Evolutionary conservation across 768 basidiomycete genomes (phyloP).

Genomic region (Trametes villosa): DNA sequence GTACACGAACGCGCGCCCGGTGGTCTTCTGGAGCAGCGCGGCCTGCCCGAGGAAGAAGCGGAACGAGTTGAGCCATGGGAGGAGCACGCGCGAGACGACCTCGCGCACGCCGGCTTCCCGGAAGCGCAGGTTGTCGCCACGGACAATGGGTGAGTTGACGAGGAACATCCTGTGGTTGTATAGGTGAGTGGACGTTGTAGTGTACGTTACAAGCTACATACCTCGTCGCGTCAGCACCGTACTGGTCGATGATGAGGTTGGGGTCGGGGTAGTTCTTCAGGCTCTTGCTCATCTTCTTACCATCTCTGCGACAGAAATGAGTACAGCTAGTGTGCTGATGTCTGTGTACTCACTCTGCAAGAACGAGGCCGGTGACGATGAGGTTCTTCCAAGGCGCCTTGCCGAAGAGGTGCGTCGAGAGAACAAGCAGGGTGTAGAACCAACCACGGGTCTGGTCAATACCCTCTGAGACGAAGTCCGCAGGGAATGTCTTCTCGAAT

Average conservation of each 20-base stretch:
- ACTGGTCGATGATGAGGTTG: slow-evolving; percentile 83
- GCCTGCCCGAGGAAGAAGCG: slow-evolving; percentile 99
- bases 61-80: slow-evolving; percentile 98
- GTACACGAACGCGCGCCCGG: slow-evolving; percentile 80
- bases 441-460: slow-evolving; percentile 99
- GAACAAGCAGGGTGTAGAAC: slow-evolving; percentile 98
- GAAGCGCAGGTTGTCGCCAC: slow-evolving; percentile 97
- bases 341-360: slow-evolving; percentile 73
- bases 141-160: slow-evolving; percentile 98
- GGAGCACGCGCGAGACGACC: slow-evolving; percentile 92
- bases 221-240: slow-evolving; percentile 96
- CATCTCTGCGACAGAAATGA: slow-evolving; percentile 60
- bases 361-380: slow-evolving; percentile 93
- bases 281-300: slow-evolving; percentile 99
- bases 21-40: slow-evolving; percentile 81
- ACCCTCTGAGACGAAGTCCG: slow-evolving; percentile 96
- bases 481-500: slow-evolving; percentile 87
- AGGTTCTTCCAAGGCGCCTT: slow-evolving; percentile 98
- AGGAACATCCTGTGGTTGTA: slow-evolving; percentile 79
- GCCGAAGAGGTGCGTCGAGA: slow-evolving; percentile 94
- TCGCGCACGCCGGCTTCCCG: slow-evolving; percentile 98
- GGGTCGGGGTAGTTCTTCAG: slow-evolving; percentile 97
- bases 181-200: background rate
- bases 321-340: background rate
- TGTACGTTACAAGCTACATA: slow-evolving; percentile 31